These are phyloP conservation scores for Penicillium soppii DNA, from an alignment of 495 filamentous ascomycete species.

Conservation along the genomic window DNA sequence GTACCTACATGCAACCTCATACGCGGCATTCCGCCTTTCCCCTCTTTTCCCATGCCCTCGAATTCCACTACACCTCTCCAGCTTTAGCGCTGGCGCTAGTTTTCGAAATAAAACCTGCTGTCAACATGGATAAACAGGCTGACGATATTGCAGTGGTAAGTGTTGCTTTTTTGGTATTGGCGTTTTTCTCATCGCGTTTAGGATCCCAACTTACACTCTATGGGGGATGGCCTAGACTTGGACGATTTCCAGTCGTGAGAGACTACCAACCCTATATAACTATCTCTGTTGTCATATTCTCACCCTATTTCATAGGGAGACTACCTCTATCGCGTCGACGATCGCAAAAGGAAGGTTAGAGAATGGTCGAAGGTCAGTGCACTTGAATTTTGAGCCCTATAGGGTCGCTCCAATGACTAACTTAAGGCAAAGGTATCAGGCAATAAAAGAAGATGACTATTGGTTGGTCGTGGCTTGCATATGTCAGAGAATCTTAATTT, in stretches of 20 bases:
- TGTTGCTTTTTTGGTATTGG: background rate
- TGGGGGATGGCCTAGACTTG: background rate
- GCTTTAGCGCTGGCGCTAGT: no score
- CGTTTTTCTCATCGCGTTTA: background rate
- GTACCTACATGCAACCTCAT: no score
- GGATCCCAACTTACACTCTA: constrained; percentile 13
- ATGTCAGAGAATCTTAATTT: background rate
- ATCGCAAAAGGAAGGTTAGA: constrained; percentile 16
- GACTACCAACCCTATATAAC: background rate
- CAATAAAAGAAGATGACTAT: constrained; percentile 22
- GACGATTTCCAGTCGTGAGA: constrained; percentile 16
- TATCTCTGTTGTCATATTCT: background rate
- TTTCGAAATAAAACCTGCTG: no score
- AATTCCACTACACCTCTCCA: no score
- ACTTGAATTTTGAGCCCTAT: no score
- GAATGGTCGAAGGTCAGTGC: constrained; percentile 21
- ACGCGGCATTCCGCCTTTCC: no score
- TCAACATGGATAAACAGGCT: background rate
- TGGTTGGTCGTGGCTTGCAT: constrained; percentile 14
- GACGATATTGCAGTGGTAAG: constrained; percentile 11
- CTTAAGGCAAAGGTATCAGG: constrained; percentile 12
- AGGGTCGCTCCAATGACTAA: constrained; percentile 1
- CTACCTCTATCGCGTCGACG: constrained; percentile 13
- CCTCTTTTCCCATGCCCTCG: no score
- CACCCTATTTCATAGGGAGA: constrained; percentile 4